A percentile compares a stretch with the other conserved stretches of the same genome.
Evolutionary conservation across 2,329 filamentous ascomycete species (phyloP).

Genomic region (Alternaria triticina): DNA sequence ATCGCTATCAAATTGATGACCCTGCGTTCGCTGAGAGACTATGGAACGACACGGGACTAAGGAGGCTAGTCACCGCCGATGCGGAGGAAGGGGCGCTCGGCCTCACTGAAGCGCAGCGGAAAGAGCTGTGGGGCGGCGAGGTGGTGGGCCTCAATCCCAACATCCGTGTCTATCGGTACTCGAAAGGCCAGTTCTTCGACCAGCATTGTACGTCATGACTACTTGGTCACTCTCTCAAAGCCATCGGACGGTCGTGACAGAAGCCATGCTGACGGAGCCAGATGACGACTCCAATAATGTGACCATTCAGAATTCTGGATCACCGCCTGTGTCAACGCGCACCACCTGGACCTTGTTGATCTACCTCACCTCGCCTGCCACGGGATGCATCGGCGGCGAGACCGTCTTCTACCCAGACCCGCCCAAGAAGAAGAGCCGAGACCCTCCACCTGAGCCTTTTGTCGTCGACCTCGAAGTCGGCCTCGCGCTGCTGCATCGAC

Average conservation of each 20-base stretch:
- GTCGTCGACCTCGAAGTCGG: conserved; percentile 80
- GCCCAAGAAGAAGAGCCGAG: conserved; percentile 50
- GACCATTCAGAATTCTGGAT: conserved; percentile 52
- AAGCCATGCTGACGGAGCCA: conserved; percentile 13
- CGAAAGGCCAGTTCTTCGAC: conserved; percentile 86
- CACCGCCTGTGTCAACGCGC: conserved; percentile 58
- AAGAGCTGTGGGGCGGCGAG: conserved; percentile 74
- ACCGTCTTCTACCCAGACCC: conserved; percentile 83
- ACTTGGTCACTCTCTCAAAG: too few species aligned
- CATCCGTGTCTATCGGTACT: conserved; percentile 88
- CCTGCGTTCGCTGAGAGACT: conserved; percentile 73
- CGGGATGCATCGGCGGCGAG: conserved; percentile 82
- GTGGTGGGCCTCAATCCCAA: conserved; percentile 86
- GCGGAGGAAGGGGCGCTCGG: conserved; percentile 41
- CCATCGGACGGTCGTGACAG: background rate
- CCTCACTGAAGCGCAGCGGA: conserved; percentile 41
- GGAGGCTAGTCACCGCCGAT: conserved; percentile 58
- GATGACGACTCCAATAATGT: conserved; percentile 88
- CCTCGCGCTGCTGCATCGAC: conserved; percentile 83
- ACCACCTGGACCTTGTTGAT: conserved; percentile 93
- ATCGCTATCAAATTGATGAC: conserved; percentile 85
- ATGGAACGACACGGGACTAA: conserved; percentile 79
- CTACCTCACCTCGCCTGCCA: conserved; percentile 78
- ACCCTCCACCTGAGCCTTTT: conserved; percentile 65
- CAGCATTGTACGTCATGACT: conserved; percentile 74